Evolutionary conservation across 768 basidiomycete species (phyloP), one percentile per base, ranked within the genome.

Genomic region (Calocybe indica): DNA sequence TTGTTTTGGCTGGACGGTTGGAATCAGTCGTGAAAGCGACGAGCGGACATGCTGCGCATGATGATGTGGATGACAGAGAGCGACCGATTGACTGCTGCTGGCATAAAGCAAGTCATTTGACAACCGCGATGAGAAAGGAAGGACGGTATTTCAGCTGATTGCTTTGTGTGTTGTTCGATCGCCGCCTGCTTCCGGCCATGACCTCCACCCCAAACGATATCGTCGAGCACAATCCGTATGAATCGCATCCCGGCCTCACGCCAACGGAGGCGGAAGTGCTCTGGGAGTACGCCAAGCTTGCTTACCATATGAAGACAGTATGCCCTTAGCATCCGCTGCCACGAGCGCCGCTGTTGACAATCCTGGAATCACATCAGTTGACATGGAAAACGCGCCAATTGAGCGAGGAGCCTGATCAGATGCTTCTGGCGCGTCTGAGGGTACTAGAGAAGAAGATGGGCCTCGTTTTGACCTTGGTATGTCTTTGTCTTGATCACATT

Each of bases 401-500:
- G 50, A 76, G 82, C 45, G 80, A 86, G 49, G 74, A 80, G 42
- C 92, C 92, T 1, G 90, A 96, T 60, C 78, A 87, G 51, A 70
- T 73, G 44, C 75, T 97, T 59, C 69, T 97, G 30, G 73, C 76
- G 43, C 83, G 85, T 44, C 68, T 99, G 29, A 75, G 93, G 34
- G 73, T 80, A 5, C 70, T 99, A 40, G 95, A 98, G 61, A 81
- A 87, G 64, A 95, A 96, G 65, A 92, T 99, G 87, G 91, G 89
- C 6, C 74, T 99, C 46, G 93, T 97, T 0, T 67, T 97, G 63
- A 98, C 94, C 0, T 68, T 99, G 65, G 93, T 93, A 59, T 53
- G 80, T 68, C 28, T 44, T 11, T 48, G 34, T 22, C 22, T 22
- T 22, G 22, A 22, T 22, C 22, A 22, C 22, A 22, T 22, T 22